Base-by-base conservation (phyloP, 768 basidiomycete species). In the Mycena epipterygia region DNA sequence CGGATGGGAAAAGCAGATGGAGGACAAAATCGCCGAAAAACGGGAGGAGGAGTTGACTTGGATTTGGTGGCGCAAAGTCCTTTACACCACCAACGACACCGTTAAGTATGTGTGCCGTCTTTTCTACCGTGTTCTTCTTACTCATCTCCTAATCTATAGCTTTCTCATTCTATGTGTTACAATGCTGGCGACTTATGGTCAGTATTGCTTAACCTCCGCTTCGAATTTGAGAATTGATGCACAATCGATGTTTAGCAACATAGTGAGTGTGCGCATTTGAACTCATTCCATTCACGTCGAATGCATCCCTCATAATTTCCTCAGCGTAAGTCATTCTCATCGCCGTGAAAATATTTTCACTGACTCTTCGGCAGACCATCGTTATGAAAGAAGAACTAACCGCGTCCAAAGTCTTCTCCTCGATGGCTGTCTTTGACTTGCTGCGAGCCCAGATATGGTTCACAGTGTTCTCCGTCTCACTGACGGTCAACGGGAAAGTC, bases 401-500 rank as follows among this genome's bases (percentile, higher is more conserved):
- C 62, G 84, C 84, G 4, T 82, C 85, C 5, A 81, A 76, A n/a
- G 86, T 88, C 16, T 88, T 88, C 75, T 85, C 85, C 14, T 87
- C 85, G 63, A 86, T 89, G 81, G 77, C 86, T 65, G 89, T 93
- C 33, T 93, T 94, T 74, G 87, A 90, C 56, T 83, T 90, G 71
- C 78, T 94, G 32, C 85, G 89, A 30, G 81, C 83, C 3, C 88
- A 89, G 66, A 76, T 91, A 42, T 79, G 80, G 77, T 84, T 79
- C 75, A 76, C 79, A 1, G 77, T 82, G 19, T 79, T 76, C 64
- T 73, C 74, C 23, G 65, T 81, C 25, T 78, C 76, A 3, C 55
- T 44, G 17, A 60, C 64, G 7, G 67, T 77, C 27, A 74, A 79
- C 79, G 90, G 85, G 60, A 90, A 90, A 77, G 92, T 94, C 5